A percentile compares a stretch with the other conserved stretches of the same genome.
Conservation (phyloP, 345 rosid genomes). For the Draba incana region DNA sequence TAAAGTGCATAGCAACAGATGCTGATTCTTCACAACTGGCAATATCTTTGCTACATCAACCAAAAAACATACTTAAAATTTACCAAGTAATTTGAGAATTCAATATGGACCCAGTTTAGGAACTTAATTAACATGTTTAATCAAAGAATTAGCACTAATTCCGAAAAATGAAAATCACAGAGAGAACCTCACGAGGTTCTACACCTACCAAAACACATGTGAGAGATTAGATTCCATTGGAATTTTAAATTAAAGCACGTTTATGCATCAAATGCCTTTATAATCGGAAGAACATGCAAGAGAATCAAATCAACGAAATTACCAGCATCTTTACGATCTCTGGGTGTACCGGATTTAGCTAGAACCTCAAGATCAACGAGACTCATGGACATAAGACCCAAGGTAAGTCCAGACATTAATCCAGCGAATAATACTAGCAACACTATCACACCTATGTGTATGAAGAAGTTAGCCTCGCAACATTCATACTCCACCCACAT, state of each 20-base stretch:
- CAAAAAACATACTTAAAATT: background rate
- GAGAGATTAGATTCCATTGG: background rate
- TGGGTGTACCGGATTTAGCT: conserved; percentile 88
- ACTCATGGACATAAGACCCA: conserved; percentile 98
- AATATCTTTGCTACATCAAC: conserved; percentile 70
- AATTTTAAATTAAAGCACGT: background rate
- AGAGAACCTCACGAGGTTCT: background rate
- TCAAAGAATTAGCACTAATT: background rate
- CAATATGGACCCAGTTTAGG: background rate
- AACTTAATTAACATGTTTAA: background rate
- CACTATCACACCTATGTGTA: conserved; percentile 58
- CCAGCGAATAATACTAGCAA: conserved; percentile 86
- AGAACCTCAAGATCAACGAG: conserved; percentile 98
- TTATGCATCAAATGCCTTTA: no score
- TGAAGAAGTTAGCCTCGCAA: conserved; percentile 63
- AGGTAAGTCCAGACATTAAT: conserved; percentile 91
- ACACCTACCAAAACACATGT: conserved; percentile 23
- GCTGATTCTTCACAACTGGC: conserved; percentile 92
- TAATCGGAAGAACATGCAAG: conserved; percentile 30
- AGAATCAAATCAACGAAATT: conserved; percentile 85
- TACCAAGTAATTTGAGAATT: no score
- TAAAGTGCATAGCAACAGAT: conserved; percentile 82
- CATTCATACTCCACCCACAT: conserved; percentile 78
- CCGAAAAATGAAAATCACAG: background rate
- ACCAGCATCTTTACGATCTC: conserved; percentile 80